Conservation (phyloP, 1,284 basidiomycete genomes). For the Ustilago bromivora region DNA sequence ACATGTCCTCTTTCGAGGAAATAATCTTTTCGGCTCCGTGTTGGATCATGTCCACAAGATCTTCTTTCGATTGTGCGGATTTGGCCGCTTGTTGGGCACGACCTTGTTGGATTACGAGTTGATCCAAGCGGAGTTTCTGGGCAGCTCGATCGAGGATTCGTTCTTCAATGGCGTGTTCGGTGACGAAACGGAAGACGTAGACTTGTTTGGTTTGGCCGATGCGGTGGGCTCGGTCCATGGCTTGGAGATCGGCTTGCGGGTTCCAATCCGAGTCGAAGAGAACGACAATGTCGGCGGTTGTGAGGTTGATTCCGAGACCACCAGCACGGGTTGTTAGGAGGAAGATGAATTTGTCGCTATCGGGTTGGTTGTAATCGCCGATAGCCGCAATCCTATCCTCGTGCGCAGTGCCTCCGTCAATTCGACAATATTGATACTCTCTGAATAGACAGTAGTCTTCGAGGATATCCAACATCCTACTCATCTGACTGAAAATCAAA, state of each 20-base stretch:
- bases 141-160: constrained; percentile 96
- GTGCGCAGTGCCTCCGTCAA: constrained; percentile 94
- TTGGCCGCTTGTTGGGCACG: constrained; percentile 75
- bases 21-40: constrained; percentile 98
- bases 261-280: constrained; percentile 99
- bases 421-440: constrained; percentile 87
- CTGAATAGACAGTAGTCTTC: constrained; percentile 98
- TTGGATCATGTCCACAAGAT: constrained; percentile 97
- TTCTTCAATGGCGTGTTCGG: constrained; percentile 95
- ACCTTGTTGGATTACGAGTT: constrained; percentile 97
- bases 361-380: constrained; percentile 97
- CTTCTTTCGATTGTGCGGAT: constrained; percentile 90
- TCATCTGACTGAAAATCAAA: constrained; percentile 99
- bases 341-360: constrained; percentile 96
- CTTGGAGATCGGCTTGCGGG: constrained; percentile 97
- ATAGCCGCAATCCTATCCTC: constrained; percentile 96
- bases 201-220: constrained; percentile 99
- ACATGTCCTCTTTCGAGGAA: constrained; percentile 75
- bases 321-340: constrained; percentile 97
- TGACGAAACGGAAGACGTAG: constrained; percentile 97
- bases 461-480: constrained; percentile 91
- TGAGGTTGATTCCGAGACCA: constrained; percentile 96
- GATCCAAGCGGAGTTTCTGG: constrained; percentile 93
- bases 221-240: constrained; percentile 98
- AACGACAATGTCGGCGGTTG: constrained; percentile 93